Percentiles rank a stretch among this genome's conserved stretches.
These are phyloP conservation scores for Leishmania tropica DNA, from an alignment of 208 protist genomes.

Conservation along the genomic window DNA sequence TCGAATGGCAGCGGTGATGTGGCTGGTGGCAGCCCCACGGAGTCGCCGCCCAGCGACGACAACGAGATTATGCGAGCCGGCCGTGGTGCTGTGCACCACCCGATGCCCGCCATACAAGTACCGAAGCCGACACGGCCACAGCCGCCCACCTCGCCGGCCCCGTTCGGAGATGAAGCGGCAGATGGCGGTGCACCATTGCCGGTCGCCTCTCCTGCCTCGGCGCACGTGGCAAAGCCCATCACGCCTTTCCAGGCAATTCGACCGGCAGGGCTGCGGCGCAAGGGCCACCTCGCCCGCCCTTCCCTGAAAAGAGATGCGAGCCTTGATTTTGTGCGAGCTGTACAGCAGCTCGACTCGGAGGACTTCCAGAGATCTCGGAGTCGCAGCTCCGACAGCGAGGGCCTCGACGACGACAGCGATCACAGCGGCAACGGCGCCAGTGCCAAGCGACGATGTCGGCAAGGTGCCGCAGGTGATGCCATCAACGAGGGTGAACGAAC, in stretches of 20 bases:
- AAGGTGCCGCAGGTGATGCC: not conserved
- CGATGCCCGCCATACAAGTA: not conserved
- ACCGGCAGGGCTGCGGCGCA: not conserved
- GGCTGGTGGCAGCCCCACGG: not conserved
- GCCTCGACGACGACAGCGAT: not conserved
- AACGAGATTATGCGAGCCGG: not conserved
- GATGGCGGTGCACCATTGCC: not conserved
- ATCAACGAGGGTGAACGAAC: not conserved
- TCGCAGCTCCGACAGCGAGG: not conserved
- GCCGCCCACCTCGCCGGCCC: not conserved
- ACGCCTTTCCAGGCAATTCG: not conserved
- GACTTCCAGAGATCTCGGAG: not conserved
- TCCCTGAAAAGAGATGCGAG: constrained; percentile 8
- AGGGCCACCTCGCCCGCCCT: not conserved
- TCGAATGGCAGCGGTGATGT: constrained; percentile 6
- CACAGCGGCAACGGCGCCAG: not conserved
- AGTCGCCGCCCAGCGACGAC: not conserved
- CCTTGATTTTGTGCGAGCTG: constrained; percentile 15
- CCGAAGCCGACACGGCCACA: not conserved
- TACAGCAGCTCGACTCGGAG: constrained; percentile 17
- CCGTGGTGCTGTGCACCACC: constrained; percentile 9
- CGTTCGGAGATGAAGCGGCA: not conserved
- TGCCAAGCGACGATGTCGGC: not conserved
- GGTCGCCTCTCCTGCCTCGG: not conserved
- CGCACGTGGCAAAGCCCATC: not conserved